Percentiles rank a stretch among this genome's conserved stretches.
These are phyloP conservation scores for Paramecium caudatum DNA, from an alignment of 73 alveolate species.

Conservation along the genomic window DNA sequence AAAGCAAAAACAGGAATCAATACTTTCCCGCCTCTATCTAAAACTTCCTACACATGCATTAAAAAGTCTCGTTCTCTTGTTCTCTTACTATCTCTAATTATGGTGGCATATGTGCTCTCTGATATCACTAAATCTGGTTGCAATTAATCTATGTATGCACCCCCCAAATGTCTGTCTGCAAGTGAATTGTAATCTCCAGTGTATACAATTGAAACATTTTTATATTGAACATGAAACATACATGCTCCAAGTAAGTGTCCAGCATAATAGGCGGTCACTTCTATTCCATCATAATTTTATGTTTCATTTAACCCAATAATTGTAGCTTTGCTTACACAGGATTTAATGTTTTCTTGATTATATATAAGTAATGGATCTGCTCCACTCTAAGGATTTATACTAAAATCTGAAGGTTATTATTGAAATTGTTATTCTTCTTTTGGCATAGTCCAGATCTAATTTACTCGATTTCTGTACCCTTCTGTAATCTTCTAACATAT, in stretches of 20 bases:
- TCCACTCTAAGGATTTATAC: slow-evolving; percentile 73
- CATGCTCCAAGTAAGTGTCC: slow-evolving; percentile 99
- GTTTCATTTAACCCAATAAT: slow-evolving; percentile 52
- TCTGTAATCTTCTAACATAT: slow-evolving; percentile 97
- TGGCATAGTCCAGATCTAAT: slow-evolving; percentile 35
- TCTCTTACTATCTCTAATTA: slow-evolving; percentile 97
- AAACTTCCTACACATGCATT: slow-evolving; percentile 95
- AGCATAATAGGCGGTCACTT: slow-evolving; percentile 95
- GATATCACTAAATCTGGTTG: slow-evolving; percentile 95
- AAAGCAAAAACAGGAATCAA: slow-evolving; percentile 99
- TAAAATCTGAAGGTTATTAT: slow-evolving; percentile 49
- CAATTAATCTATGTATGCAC: slow-evolving; percentile 96
- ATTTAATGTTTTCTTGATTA: slow-evolving; percentile 15
- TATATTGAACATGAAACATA: slow-evolving; percentile 86
- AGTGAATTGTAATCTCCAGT: slow-evolving; percentile 99
- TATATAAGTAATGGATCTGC: slow-evolving; percentile 55
- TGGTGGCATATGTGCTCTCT: slow-evolving; percentile 94
- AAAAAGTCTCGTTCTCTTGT: slow-evolving; percentile 98
- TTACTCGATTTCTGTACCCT: slow-evolving; percentile 72
- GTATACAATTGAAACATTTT: slow-evolving; percentile 95
- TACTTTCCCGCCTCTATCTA: slow-evolving; percentile 98
- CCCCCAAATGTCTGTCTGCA: slow-evolving; percentile 98
- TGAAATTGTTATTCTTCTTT: slow-evolving; percentile 60
- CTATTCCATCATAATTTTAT: not conserved
- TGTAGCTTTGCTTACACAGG: slow-evolving; percentile 7